Percentiles rank a stretch among this genome's conserved stretches.
Evolutionary conservation across 139 green algal species (phyloP).

Genomic region (Coelastrella sp.): DNA sequence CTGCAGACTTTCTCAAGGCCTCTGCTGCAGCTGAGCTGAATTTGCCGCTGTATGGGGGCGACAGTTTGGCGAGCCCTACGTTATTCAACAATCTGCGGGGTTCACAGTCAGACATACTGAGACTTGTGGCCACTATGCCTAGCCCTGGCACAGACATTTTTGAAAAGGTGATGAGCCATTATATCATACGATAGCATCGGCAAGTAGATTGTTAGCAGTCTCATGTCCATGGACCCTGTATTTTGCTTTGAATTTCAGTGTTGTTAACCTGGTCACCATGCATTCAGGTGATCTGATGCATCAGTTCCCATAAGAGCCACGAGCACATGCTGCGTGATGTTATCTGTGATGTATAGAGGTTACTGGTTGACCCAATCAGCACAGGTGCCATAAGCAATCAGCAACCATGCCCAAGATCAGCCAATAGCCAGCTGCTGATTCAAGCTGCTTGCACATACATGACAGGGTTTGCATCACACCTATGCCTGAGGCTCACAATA

Average conservation of each 20-base stretch:
- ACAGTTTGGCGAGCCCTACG: background rate
- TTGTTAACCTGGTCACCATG: background rate
- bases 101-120: background rate
- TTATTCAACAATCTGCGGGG: background rate
- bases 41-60: constrained; percentile 6
- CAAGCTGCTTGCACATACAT: too few relatives aligned
- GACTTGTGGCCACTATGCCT: background rate
- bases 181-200: background rate
- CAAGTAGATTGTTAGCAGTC: background rate
- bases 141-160: background rate
- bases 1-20: background rate
- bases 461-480: background rate
- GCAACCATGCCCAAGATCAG: too few relatives aligned
- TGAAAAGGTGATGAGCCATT: background rate
- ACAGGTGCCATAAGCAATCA: too few relatives aligned
- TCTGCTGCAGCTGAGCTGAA: background rate
- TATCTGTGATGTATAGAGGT: background rate
- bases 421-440: too few relatives aligned
- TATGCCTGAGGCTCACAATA: too few relatives aligned
- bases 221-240: background rate
- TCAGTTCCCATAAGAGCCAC: background rate
- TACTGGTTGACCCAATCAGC: background rate
- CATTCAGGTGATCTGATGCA: background rate
- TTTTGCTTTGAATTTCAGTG: background rate
- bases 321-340: background rate